phyloP scores from a whole-genome alignment of 495 filamentous ascomycete genomes.

The Penicillium paradoxum region DNA sequence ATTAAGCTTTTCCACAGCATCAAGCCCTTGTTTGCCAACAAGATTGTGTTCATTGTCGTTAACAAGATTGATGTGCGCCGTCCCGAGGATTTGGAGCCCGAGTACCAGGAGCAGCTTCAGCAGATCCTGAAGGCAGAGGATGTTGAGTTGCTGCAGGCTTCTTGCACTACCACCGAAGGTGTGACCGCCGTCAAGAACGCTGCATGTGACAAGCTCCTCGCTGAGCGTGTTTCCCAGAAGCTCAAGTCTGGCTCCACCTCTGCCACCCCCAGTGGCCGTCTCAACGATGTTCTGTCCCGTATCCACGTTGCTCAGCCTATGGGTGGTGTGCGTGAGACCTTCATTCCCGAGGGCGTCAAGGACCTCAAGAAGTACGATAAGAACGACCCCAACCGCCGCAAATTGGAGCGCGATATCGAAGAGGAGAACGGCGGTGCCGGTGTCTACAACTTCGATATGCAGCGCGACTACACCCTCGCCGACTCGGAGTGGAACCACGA shows the following conservation, averaged over 20 bases:
- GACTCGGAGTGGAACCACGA: slow-evolving; percentile 92
- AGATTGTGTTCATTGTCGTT: slow-evolving; percentile 90
- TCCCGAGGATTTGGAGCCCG: slow-evolving; percentile 82
- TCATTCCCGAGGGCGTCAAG: slow-evolving; percentile 83
- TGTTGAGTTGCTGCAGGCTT: slow-evolving; percentile 85
- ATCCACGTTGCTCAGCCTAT: slow-evolving; percentile 95
- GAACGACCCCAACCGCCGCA: slow-evolving; percentile 73
- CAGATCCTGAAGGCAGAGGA: slow-evolving; percentile 75
- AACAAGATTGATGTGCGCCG: slow-evolving; percentile 95
- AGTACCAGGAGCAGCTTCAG: slow-evolving; percentile 72
- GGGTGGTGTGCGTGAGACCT: slow-evolving; percentile 74
- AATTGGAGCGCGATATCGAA: slow-evolving; percentile 80
- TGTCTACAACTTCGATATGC: slow-evolving; percentile 89
- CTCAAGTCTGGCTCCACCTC: slow-evolving; percentile 80
- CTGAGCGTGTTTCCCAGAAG: slow-evolving; percentile 89
- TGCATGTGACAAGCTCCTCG: slow-evolving; percentile 88
- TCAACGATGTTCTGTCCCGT: slow-evolving; percentile 82
- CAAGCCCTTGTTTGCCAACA: slow-evolving; percentile 94
- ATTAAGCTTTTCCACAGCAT: slow-evolving; percentile 92
- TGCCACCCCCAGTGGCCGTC: slow-evolving; percentile 64
- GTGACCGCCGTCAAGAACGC: slow-evolving; percentile 92
- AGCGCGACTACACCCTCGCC: slow-evolving; percentile 77
- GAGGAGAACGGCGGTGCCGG: slow-evolving; percentile 90
- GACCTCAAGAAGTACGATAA: slow-evolving; percentile 81
- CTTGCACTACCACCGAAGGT: slow-evolving; percentile 92